Evolutionary conservation across 2,329 filamentous ascomycete genomes (phyloP).

Genomic region (Hymenoscyphus fructigenus): DNA sequence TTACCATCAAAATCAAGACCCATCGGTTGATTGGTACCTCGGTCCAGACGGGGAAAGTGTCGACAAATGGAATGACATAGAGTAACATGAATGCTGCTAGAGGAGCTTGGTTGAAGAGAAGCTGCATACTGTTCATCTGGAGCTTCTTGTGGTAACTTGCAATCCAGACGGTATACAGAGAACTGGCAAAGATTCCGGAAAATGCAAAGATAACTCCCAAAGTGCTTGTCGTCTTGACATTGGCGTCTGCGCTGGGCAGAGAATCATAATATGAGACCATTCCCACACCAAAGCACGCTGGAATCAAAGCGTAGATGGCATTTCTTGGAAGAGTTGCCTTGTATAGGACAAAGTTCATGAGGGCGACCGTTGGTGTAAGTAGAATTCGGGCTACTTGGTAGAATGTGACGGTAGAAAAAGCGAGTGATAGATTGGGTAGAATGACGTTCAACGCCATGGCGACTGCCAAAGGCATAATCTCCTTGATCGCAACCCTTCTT

Average conservation of each 20-base stretch:
- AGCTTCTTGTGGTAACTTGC: conserved; percentile 64
- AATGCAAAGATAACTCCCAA: conserved; percentile 66
- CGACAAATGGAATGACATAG: conserved; percentile 65
- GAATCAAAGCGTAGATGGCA: conserved; percentile 53
- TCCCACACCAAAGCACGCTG: conserved; percentile 63
- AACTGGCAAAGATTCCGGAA: conserved; percentile 61
- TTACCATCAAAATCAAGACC: conserved; percentile 58
- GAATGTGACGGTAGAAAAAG: conserved; percentile 67
- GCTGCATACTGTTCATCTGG: conserved; percentile 66
- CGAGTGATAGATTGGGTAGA: conserved; percentile 65
- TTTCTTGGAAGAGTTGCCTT: conserved; percentile 52
- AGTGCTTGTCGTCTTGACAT: conserved; percentile 54
- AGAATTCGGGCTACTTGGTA: conserved; percentile 69
- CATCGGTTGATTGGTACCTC: conserved; percentile 52
- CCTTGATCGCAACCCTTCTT: conserved; percentile 52
- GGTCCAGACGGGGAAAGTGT: conserved; percentile 58
- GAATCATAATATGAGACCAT: conserved; percentile 69
- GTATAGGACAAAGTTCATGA: conserved; percentile 65
- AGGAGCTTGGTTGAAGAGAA: conserved; percentile 67
- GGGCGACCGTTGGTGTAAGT: conserved; percentile 62
- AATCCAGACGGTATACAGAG: conserved; percentile 69
- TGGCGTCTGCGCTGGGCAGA: conserved; percentile 46
- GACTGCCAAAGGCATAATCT: conserved; percentile 63
- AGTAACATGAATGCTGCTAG: conserved; percentile 61
- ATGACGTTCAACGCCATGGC: conserved; percentile 71